Base-by-base conservation (phyloP, 2,329 filamentous ascomycete species). In the Phoma sp. region DNA sequence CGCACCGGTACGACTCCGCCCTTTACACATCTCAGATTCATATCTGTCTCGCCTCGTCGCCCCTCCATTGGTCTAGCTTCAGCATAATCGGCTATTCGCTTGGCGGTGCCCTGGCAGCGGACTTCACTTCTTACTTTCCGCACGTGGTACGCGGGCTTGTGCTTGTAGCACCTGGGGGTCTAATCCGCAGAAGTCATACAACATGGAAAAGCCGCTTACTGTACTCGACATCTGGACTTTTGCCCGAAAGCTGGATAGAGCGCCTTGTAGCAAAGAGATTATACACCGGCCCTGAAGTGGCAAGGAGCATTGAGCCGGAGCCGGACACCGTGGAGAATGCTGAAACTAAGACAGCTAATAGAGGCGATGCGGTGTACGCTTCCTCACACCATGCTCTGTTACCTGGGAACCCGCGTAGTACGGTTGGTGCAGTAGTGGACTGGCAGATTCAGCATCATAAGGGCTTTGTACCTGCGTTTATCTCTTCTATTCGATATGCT, bases 51-150 rank as follows among this genome's bases (percentile, higher is more conserved):
- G 81, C 84, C 24, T 91, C 89, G 1, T 92, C 89, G 2, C 80
- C 84, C 0, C 76, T 93, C 2, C 48, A 61, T 29, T 70, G 64
- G 65, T 39, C 50, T 41, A 80, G 79, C 47, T 93, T 95, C 72
- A 84, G 86, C 56, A 76, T 96, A 5, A 76, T 92, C 3, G 91
- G 91, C 2, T 96, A 95, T 72, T 92, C 89, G 0, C 80, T 96
- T 0, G 91, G 91, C 40, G 91, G 91, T 32, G 89, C 88, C 11
- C 83, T 96, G 36, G 82, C 84, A 1, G 86, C 85, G 8, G 81
- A 86, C 18, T 93, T 95, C 68, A 83, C 89, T 1, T 81, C 83
- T 1, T 85, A 85, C 67, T 90, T 91, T 66, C 85, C 89, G 0
- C 74, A 83, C 42, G 78, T 93, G 51, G 81, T 96, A 11, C 81